Percentiles rank a stretch among this genome's conserved stretches.
phyloP scores from a whole-genome alignment of 768 basidiomycete genomes.

The Gloeophyllum trabeum region DNA sequence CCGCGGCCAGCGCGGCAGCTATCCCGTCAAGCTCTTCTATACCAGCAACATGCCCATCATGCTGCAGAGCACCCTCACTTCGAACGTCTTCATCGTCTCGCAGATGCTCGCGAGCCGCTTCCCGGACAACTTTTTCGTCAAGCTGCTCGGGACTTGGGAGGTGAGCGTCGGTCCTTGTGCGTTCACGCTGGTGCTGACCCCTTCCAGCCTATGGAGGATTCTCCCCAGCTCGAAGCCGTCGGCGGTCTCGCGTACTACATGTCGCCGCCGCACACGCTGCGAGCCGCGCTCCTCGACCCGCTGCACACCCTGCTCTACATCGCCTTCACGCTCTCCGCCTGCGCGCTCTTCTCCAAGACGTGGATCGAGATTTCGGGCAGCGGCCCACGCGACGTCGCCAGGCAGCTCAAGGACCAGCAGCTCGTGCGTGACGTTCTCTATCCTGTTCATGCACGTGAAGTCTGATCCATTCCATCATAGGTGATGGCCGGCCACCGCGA shows the following conservation, averaged over 20 bases:
- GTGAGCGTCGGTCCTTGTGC: slow-evolving; percentile 28
- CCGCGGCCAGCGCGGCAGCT: slow-evolving; percentile 91
- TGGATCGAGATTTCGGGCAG: slow-evolving; percentile 99
- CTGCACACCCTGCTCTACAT: slow-evolving; percentile 90
- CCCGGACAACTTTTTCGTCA: slow-evolving; percentile 85
- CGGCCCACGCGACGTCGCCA: slow-evolving; percentile 92
- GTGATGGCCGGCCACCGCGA: slow-evolving; percentile 71
- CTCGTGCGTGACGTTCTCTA: slow-evolving; percentile 44
- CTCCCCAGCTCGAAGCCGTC: slow-evolving; percentile 80
- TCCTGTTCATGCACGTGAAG: background rate
- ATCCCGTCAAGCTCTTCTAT: slow-evolving; percentile 98
- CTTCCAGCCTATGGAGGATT: slow-evolving; percentile 81
- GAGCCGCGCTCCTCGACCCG: slow-evolving; percentile 81
- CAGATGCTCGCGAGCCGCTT: slow-evolving; percentile 93
- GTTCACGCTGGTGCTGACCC: slow-evolving; percentile 2
- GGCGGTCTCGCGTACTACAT: slow-evolving; percentile 97
- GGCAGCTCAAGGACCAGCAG: slow-evolving; percentile 96
- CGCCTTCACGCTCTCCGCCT: slow-evolving; percentile 85
- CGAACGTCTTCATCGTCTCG: slow-evolving; percentile 90
- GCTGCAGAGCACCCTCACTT: slow-evolving; percentile 88
- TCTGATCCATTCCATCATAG: slow-evolving; percentile 5
- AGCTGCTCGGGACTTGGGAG: slow-evolving; percentile 96
- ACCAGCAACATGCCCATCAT: slow-evolving; percentile 99
- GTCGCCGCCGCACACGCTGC: slow-evolving; percentile 92
- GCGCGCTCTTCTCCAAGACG: slow-evolving; percentile 97